These are phyloP conservation scores for Psilocybe tampanensis DNA, from an alignment of 768 basidiomycete species.

Conservation along the genomic window DNA sequence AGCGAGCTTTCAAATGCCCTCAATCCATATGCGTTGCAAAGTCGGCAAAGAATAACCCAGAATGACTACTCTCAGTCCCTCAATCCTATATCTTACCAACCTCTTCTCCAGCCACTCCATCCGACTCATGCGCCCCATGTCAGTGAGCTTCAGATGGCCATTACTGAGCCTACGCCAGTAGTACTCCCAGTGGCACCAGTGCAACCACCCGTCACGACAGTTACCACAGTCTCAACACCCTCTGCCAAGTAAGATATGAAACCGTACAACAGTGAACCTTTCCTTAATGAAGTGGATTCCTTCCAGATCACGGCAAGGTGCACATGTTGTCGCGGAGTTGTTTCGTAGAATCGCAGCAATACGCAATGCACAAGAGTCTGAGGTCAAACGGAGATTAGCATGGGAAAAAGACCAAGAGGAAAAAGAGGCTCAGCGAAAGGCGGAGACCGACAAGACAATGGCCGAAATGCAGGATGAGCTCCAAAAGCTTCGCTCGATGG, in stretches of 20 bases:
- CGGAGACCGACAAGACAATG: slow-evolving; percentile 61
- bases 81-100: slow-evolving; percentile 19
- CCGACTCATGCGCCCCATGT: slow-evolving; percentile 52
- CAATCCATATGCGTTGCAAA: slow-evolving; percentile 63
- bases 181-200: not conserved
- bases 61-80: slow-evolving; percentile 11
- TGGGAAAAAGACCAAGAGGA: slow-evolving; percentile 75
- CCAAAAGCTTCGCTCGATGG: slow-evolving; percentile 25
- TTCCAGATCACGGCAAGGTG: slow-evolving; percentile 15
- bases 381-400: slow-evolving; percentile 55
- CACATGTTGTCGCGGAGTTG: slow-evolving; percentile 51
- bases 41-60: slow-evolving; percentile 29
- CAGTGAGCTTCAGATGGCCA: slow-evolving; percentile 67
- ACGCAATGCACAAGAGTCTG: slow-evolving; percentile 61
- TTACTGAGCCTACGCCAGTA: slow-evolving; percentile 47
- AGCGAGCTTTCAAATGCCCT: slow-evolving; percentile 82
- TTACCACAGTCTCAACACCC: slow-evolving; percentile 3
- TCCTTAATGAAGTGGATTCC: not conserved
- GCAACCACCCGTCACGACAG: not conserved
- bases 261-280: not conserved
- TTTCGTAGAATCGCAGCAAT: slow-evolving; percentile 59
- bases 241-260: slow-evolving; percentile 34
- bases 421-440: slow-evolving; percentile 53
- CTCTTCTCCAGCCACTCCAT: slow-evolving; percentile 32
- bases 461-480: slow-evolving; percentile 28